Percentiles rank a stretch among this genome's conserved stretches.
These are phyloP conservation scores for Petunia hybrid DNA, from an alignment of 305 asterid genomes.

Conservation along the genomic window DNA sequence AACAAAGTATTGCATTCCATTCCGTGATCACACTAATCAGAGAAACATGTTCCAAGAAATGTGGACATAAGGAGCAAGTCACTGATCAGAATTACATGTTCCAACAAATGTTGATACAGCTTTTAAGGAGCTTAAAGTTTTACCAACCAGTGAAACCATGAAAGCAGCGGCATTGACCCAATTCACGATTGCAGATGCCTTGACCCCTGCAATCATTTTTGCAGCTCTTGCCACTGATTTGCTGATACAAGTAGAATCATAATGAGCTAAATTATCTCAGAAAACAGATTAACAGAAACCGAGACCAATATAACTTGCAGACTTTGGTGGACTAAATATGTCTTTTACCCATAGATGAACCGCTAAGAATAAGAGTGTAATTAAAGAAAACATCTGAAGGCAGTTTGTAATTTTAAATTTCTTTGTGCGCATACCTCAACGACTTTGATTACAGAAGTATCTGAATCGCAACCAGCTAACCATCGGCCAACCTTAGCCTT, in stretches of 20 bases:
- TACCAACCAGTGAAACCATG: slow-evolving; percentile 90
- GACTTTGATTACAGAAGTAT: slow-evolving; percentile 50
- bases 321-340: neutral
- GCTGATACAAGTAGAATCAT: slow-evolving; percentile 51
- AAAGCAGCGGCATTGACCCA: slow-evolving; percentile 95
- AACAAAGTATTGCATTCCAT: neutral
- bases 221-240: slow-evolving; percentile 88
- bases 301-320: slow-evolving; percentile 2
- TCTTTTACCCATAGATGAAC: neutral
- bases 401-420: slow-evolving; percentile 20
- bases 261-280: slow-evolving; percentile 15
- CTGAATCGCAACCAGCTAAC: slow-evolving; percentile 80
- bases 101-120: neutral
- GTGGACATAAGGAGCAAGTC: too few relatives aligned
- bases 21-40: neutral
- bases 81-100: neutral
- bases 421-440: slow-evolving; percentile 62
- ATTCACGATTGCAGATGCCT: slow-evolving; percentile 84
- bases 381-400: neutral
- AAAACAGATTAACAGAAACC: neutral
- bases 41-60: neutral
- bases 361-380: neutral
- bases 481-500: slow-evolving; percentile 86
- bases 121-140: slow-evolving; percentile 27
- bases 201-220: slow-evolving; percentile 73